phyloP scores from a whole-genome alignment of 1,284 basidiomycete genomes.

The Puccinia triticina region DNA sequence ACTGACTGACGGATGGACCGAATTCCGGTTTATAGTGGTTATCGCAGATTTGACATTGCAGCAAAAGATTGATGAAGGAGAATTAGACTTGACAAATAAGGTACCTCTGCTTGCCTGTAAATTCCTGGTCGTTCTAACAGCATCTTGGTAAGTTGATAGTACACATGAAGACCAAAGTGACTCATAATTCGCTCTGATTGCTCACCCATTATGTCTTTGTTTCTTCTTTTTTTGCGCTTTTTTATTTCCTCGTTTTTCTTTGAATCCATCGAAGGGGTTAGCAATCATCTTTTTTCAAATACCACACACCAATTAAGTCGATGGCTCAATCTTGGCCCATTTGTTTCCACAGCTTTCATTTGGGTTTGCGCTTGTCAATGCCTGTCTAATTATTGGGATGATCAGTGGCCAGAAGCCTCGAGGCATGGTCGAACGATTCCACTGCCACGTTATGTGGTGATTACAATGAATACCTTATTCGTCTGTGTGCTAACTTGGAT shows the following conservation, averaged over 20 bases:
- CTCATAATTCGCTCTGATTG: not conserved
- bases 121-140: slow-evolving; percentile 37
- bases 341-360: slow-evolving; percentile 29
- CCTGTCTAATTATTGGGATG: slow-evolving; percentile 36
- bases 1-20: not conserved
- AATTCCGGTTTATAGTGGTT: slow-evolving; percentile 27
- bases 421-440: not conserved
- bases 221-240: not conserved
- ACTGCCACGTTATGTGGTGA: not conserved
- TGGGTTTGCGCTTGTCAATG: slow-evolving; percentile 50
- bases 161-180: not conserved
- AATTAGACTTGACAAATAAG: slow-evolving; percentile 36
- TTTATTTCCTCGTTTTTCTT: not conserved
- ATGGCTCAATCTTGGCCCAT: not conserved
- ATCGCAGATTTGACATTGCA: slow-evolving; percentile 41
- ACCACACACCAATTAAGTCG: not conserved
- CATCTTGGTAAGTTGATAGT: slow-evolving; percentile 36
- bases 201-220: not conserved
- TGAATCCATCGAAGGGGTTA: slow-evolving; percentile 13
- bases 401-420: slow-evolving; percentile 4
- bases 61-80: slow-evolving; percentile 29
- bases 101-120: slow-evolving; percentile 29
- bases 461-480: slow-evolving; percentile 25
- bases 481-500: slow-evolving; percentile 23
- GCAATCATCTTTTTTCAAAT: not conserved